These are phyloP conservation scores for Candida mesenterica DNA, from an alignment of 1,139 yeast genomes.

Conservation along the genomic window DNA sequence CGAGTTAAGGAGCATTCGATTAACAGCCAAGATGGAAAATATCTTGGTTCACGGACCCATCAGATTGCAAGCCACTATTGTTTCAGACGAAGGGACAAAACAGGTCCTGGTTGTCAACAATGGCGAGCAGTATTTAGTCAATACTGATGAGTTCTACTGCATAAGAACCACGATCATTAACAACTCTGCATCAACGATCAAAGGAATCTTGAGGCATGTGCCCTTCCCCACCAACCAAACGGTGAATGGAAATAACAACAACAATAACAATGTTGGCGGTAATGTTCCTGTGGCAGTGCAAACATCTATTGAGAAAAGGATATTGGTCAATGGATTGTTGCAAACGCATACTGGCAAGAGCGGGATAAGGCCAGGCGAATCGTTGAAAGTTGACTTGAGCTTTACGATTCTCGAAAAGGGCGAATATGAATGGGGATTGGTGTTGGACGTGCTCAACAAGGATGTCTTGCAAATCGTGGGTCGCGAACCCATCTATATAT, in stretches of 20 bases:
- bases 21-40: slow-evolving; percentile 53
- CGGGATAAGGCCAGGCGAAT: slow-evolving; percentile 42
- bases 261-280: slow-evolving; percentile 12
- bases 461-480: slow-evolving; percentile 22
- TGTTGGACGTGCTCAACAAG: slow-evolving; percentile 50
- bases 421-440: slow-evolving; percentile 75
- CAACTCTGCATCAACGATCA: slow-evolving; percentile 34
- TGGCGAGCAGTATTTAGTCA: slow-evolving; percentile 26
- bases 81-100: slow-evolving; percentile 10
- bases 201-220: slow-evolving; percentile 65
- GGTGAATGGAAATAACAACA: slow-evolving; percentile 11
- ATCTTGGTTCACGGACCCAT: slow-evolving; percentile 42
- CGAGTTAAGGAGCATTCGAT: slow-evolving; percentile 63
- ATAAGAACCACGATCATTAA: slow-evolving; percentile 48
- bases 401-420: slow-evolving; percentile 67
- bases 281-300: slow-evolving; percentile 11
- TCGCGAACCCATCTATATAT: slow-evolving; percentile 34
- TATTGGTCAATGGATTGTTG: slow-evolving; percentile 62
- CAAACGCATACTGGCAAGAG: slow-evolving; percentile 49
- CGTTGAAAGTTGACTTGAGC: slow-evolving; percentile 44
- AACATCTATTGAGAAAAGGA: slow-evolving; percentile 47
- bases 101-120: slow-evolving; percentile 3
- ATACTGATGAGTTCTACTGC: slow-evolving; percentile 49
- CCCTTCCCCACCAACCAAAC: slow-evolving; percentile 44
- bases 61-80: slow-evolving; percentile 12